Percentiles rank a stretch among this genome's conserved stretches.
Conservation (phyloP, 495 filamentous ascomycete species). For the Neurospora sp. region DNA sequence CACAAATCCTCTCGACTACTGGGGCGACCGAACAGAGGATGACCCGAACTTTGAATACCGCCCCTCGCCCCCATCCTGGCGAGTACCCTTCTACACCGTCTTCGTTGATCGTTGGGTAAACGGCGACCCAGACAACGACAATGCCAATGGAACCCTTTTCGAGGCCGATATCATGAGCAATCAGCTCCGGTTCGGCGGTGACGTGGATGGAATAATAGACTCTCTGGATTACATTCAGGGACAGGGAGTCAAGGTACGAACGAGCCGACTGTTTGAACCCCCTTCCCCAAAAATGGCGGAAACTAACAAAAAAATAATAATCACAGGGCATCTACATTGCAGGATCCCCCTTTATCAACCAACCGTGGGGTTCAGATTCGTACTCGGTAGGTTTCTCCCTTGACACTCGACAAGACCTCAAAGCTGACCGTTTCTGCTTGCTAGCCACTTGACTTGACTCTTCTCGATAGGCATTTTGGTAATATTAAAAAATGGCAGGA, state of each 20-base stretch:
- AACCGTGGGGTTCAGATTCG: conserved; percentile 59
- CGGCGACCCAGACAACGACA: conserved; percentile 62
- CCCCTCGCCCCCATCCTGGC: conserved; percentile 57
- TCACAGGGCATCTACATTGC: conserved; percentile 54
- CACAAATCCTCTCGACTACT: conserved; percentile 50
- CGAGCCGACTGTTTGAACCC: neutral
- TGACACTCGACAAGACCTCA: neutral
- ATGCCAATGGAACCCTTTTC: conserved; percentile 57
- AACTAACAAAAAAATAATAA: conserved; percentile 19
- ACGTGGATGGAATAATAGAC: conserved; percentile 53
- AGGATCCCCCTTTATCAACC: conserved; percentile 59
- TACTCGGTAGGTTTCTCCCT: conserved; percentile 33
- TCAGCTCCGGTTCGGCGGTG: conserved; percentile 67
- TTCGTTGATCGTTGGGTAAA: conserved; percentile 65
- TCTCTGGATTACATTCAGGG: conserved; percentile 66
- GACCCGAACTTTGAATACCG: conserved; percentile 38
- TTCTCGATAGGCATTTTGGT: conserved; percentile 62
- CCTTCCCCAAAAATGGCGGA: neutral
- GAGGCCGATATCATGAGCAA: conserved; percentile 61
- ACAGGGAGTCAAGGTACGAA: conserved; percentile 53
- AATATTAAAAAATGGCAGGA: conserved; percentile 53
- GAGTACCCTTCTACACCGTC: conserved; percentile 62
- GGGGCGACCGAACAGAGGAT: conserved; percentile 38
- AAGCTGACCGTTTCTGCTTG: neutral
- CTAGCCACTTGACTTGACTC: conserved; percentile 56